Conservation (phyloP, 129 eudicot genomes). For the carrot (Daucus carota) region DH1_v3.0 NC_030384.2:30500001-30500500, state of each 20-base stretch:
- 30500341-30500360: too few relatives aligned
- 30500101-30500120: conserved; percentile 83
- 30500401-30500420: neutral
- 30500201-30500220: conserved; percentile 55
- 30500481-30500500: too few relatives aligned
- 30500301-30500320: conserved; percentile 47
- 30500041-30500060: conserved; percentile 77
- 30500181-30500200: conserved; percentile 79
- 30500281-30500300: conserved; percentile 72
- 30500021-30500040: conserved; percentile 61
- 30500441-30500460: too few relatives aligned
- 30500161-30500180: conserved; percentile 66
- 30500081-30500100: conserved; percentile 73
- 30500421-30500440: too few relatives aligned
- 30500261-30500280: conserved; percentile 80
- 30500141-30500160: conserved; percentile 83
- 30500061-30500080: conserved; percentile 71
- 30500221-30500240: conserved; percentile 70
- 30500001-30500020: neutral
- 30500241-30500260: conserved; percentile 89
- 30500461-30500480: too few relatives aligned
- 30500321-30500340: neutral
- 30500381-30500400: neutral
- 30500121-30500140: conserved; percentile 96
- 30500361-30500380: too few relatives aligned